Evolutionary conservation across 306 rosid genomes (phyloP).

Genomic region (Vigna radiata): DNA sequence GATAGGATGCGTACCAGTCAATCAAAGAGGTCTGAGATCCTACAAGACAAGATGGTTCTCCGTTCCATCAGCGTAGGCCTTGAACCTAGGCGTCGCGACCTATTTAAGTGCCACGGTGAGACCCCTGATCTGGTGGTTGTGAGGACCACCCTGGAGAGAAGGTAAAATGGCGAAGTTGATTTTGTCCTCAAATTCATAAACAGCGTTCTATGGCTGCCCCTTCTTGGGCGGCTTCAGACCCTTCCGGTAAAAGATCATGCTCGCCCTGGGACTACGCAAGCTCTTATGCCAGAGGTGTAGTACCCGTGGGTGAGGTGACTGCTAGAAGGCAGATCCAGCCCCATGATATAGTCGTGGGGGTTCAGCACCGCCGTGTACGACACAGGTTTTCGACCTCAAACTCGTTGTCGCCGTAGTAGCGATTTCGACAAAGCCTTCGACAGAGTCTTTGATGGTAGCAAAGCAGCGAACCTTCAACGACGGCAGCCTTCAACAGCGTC

Average conservation of each 20-base stretch:
- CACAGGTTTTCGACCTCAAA: too few relatives aligned
- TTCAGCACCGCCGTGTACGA: constrained; percentile 87
- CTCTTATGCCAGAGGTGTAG: constrained; percentile 88
- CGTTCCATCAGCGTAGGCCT: constrained; percentile 90
- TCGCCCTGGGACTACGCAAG: constrained; percentile 96
- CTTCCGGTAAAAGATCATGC: constrained; percentile 96
- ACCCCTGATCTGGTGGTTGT: constrained; percentile 97
- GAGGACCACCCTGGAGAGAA: constrained; percentile 98
- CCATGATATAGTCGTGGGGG: constrained; percentile 98
- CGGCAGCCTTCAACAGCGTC: too few relatives aligned
- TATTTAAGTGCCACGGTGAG: constrained; percentile 96
- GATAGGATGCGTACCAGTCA: too few relatives aligned
- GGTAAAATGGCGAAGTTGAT: constrained; percentile 95
- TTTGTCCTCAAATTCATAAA: constrained; percentile 90
- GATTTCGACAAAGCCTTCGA: too few relatives aligned
- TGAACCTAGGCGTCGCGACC: constrained; percentile 77
- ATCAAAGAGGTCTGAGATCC: too few relatives aligned
- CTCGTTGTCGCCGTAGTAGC: too few relatives aligned
- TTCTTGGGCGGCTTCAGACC: constrained; percentile 96
- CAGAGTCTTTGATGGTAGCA: too few relatives aligned
- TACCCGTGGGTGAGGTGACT: constrained; percentile 93
- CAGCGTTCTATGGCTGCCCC: constrained; percentile 88
- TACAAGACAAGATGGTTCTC: too few relatives aligned
- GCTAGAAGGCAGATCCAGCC: constrained; percentile 92
- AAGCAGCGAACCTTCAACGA: too few relatives aligned